Evolutionary conservation across 2,329 filamentous ascomycete genomes (phyloP), one percentile per base, ranked within the genome.

Genomic region (Colletotrichum higginsianum): DNA sequence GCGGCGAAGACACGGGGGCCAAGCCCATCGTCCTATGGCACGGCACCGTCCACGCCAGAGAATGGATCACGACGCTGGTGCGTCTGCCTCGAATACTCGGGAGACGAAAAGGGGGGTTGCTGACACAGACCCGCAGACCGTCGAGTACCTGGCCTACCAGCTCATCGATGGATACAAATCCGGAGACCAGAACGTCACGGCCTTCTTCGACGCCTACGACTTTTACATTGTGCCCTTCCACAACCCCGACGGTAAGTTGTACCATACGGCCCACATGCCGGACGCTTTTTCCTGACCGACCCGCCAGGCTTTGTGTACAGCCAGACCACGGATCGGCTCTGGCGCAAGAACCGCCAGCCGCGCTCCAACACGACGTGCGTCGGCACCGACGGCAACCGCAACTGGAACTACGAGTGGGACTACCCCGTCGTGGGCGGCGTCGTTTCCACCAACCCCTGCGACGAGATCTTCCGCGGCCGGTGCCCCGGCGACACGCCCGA

Each of bases 171-270:
- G 83, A 30, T 86, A 87, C 73, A 76, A 75, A 50, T 80, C 78
- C 26, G 68, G 71, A 35, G 81, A 83, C 61, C 74, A 76, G 2
- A 75, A 80, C 7, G 80, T 84, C 7, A 82, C 81, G 44, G 77
- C 79, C 5, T 85, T 86, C 74, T 82, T 90, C 49, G 83, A 90
- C 77, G 86, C 84, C 49, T 90, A 88, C 75, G 88, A 90, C 77
- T 90, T 88, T 74, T 90, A 88, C 78, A 85, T 90, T 74, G 81
- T 88, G 65, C 86, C 86, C 1, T 80, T 88, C 57, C 85, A 87
- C 49, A 88, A 88, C 74, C 86, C 86, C 2, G 86, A 88, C 72
- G 86, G 83, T 85, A 76, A 75, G 79, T 50, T 35, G 30, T 35
- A 58, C 2, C 15, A 56, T n/a, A 9, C 0, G 26, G 26, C 3